Evolutionary conservation across 768 basidiomycete genomes (phyloP).

Genomic region (Xerocomus brunneocitrinus): DNA sequence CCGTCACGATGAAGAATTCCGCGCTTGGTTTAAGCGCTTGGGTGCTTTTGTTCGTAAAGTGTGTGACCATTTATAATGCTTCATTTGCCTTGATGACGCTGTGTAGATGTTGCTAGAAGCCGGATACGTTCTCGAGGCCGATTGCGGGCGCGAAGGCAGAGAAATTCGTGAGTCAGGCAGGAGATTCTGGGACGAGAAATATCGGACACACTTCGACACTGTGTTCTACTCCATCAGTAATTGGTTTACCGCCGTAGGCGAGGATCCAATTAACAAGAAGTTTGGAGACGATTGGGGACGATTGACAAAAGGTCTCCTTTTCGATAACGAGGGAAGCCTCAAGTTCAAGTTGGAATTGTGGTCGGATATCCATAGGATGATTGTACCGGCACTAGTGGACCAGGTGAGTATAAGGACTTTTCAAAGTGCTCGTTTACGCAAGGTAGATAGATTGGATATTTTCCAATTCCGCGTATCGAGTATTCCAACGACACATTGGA

Average conservation of each 20-base stretch:
- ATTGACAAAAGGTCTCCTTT: conserved; percentile 79
- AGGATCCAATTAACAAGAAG: conserved; percentile 76
- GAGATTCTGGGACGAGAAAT: conserved; percentile 71
- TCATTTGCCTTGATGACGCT: neutral
- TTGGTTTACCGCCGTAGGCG: conserved; percentile 84
- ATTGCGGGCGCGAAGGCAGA: conserved; percentile 60
- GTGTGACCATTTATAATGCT: conserved; percentile 2
- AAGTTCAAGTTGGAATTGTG: conserved; percentile 87
- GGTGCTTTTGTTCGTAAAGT: conserved; percentile 66
- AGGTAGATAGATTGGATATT: conserved; percentile 54
- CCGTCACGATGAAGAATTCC: conserved; percentile 66
- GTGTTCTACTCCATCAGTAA: conserved; percentile 62
- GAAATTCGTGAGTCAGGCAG: conserved; percentile 67
- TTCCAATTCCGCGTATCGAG: conserved; percentile 92
- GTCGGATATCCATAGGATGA: conserved; percentile 81
- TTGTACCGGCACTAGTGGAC: conserved; percentile 73
- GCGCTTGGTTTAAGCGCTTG: conserved; percentile 65
- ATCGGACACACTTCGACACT: conserved; percentile 73
- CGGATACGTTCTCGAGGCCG: conserved; percentile 79
- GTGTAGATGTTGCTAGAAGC: conserved; percentile 65
- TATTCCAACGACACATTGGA: conserved; percentile 86
- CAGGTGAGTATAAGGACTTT: conserved; percentile 42
- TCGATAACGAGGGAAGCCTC: conserved; percentile 69
- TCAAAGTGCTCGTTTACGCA: neutral
- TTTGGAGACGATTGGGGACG: conserved; percentile 83